Evolutionary conservation across 2,329 filamentous ascomycete genomes (phyloP), one percentile per base, ranked within the genome.

Genomic region (Phyllosticta citribraziliensis): DNA sequence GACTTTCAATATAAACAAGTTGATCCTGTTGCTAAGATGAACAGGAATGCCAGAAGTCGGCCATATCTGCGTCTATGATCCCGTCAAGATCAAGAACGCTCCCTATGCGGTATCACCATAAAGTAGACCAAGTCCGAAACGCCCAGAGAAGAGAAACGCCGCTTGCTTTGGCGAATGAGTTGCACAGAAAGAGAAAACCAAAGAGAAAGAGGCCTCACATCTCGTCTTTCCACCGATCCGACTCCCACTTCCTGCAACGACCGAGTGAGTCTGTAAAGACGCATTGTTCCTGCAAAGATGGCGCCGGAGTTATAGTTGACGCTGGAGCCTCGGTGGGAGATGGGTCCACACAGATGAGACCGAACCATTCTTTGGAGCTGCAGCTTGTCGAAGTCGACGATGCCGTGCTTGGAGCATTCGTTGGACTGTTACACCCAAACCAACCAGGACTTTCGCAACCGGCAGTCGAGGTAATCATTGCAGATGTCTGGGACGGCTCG

Each of bases 361-460:
- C 60, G 47, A 62, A 62, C 58, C 61, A 64, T 20, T 61, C 52
- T 47, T 62, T 63, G 19, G 47, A 60, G 25, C 69, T 71, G 5
- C 66, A 63, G 17, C 66, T 63, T 9, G 56, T 24, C 2, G 70
- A 68, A 4, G 70, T 68, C 1, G 70, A 55, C 2, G 57, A 52
- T 50, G 17, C 52, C 6, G 57, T 51, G 30, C 35, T 60, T 17
- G 57, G 51, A 19, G 53, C 35, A 1, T 76, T 77, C 1, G 73
- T 77, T 51, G 78, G 75, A 63, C 84, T 81, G 2, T 81, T 74
- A 61, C 77, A 79, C 10, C 74, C 72, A 65, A 79, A 79, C 77
- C 77, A 80, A 12, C 78, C 78, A 19, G 75, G 74, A 40, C 75
- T 74, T 56, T 71, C 72, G 64, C 78, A 79, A 1, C 70, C 24